phyloP scores from a whole-genome alignment of 805 yeast genomes.

The Saccharomycopsis oosterbeekiorum region DNA sequence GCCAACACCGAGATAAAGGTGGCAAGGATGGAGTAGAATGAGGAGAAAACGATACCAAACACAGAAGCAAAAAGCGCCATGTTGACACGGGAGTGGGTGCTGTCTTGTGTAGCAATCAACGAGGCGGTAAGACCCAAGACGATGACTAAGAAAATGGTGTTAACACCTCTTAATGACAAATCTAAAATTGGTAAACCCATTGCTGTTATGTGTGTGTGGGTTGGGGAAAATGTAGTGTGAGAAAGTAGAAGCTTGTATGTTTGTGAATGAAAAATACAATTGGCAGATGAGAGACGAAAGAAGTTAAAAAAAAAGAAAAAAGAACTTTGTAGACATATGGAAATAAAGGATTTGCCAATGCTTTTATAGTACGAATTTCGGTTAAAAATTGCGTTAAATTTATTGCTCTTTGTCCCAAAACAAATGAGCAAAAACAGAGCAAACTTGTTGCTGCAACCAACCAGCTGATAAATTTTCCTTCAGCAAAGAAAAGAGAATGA shows the following conservation, averaged over 20 bases:
- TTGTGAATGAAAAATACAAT: background rate
- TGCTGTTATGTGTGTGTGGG: conserved; percentile 13
- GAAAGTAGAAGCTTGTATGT: background rate
- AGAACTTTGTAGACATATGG: background rate
- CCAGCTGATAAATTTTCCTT: background rate
- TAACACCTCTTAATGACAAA: conserved; percentile 59
- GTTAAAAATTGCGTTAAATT: background rate
- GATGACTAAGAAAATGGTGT: conserved; percentile 68
- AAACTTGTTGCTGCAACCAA: background rate
- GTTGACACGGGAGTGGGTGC: conserved; percentile 66
- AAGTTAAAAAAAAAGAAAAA: background rate
- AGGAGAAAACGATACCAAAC: conserved; percentile 72
- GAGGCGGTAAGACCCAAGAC: conserved; percentile 84
- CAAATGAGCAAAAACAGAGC: background rate
- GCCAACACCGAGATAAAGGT: conserved; percentile 70
- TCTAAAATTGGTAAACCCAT: conserved; percentile 65
- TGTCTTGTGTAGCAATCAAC: conserved; percentile 61
- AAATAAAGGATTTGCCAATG: background rate
- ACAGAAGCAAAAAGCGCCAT: conserved; percentile 82
- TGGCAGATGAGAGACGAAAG: background rate
- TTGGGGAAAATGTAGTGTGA: too few species aligned
- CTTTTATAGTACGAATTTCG: background rate
- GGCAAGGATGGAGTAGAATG: conserved; percentile 71
- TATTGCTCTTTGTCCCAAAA: background rate
- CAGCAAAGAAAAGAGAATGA: background rate